These are phyloP conservation scores for Klebsormidium nitens DNA, from an alignment of 139 green algal genomes.

Conservation along the genomic window DNA sequence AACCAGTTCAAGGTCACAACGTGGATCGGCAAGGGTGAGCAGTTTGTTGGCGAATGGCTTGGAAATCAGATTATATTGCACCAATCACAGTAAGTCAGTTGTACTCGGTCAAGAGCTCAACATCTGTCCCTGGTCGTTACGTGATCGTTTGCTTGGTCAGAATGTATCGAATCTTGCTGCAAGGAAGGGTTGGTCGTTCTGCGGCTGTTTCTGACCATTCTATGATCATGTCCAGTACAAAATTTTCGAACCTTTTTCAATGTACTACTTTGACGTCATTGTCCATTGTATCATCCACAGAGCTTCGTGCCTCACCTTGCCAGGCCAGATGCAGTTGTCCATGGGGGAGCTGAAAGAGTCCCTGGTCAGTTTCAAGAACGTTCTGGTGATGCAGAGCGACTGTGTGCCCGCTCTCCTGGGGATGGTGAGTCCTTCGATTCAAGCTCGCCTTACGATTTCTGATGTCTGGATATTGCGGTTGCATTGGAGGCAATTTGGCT, in stretches of 20 bases:
- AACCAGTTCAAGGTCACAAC: background rate
- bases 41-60: too few species aligned
- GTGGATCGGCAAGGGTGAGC: constrained; percentile 25
- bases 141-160: background rate
- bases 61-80: too few species aligned
- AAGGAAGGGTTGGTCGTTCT: background rate
- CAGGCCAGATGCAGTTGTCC: constrained; percentile 28
- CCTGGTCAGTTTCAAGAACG: constrained; percentile 20
- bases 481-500: background rate
- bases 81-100: background rate
- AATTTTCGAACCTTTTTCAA: too few species aligned
- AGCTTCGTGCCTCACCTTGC: background rate
- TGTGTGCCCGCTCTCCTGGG: constrained; percentile 29
- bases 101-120: background rate
- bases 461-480: too few species aligned
- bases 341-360: constrained; percentile 33
- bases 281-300: too few species aligned
- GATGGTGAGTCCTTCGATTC: background rate
- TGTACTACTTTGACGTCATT: too few species aligned
- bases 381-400: constrained; percentile 1
- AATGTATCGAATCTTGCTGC: background rate
- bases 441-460: too few species aligned
- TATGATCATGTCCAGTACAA: background rate
- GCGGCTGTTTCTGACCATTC: background rate
- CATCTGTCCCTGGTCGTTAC: background rate